Evolutionary conservation across 371 early-diverging fungal species (phyloP), one percentile per base, ranked within the genome.

Genomic region (Mortierella sp.): DNA sequence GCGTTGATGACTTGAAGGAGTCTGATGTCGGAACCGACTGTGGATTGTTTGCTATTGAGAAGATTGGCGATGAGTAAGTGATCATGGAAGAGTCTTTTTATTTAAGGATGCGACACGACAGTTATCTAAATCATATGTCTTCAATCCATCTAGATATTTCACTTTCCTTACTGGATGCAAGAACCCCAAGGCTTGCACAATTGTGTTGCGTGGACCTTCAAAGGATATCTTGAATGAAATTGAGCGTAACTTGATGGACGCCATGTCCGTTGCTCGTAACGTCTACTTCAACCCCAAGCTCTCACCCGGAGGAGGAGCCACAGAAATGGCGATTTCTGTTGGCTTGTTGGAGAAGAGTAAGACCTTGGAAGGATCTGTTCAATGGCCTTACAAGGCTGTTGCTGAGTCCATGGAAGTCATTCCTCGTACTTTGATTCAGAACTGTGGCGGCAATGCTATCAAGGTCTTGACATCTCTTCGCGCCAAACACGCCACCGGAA

Each of bases 201-300:
- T 99, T 81, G 82, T 99, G 33, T 90, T 99, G 74, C 95, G 99
- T 75, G 99, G 99, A 55, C 98, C 99, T 57, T 95, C 97, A 77
- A 99, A 97, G 88, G 99, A 99, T 87, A 94, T 99, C 72, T 86
- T 99, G 38, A 95, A 98, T 82, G 99, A 99, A 87, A 88, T 99
- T 72, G 99, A 99, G 84, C 96, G 99, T 75, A 99, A 99, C 87
- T 89, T 99, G 81, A 96, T 97, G 85, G 99, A 99, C 87, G 99
- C 99, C 77, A 96, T 99, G 95, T 92, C 93, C 67, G 99, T 99
- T 55, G 99, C 99, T 19, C 97, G 98, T 76, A 99, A 99, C 86
- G 96, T 99, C 40, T 92, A 97, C 86, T 96, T 97, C 80, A 94
- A 94, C 87, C 97, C 99, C 50, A 90, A 88, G 63, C 87, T 99